Base-by-base conservation (phyloP, 768 basidiomycete species). In the Collybia sordida region DNA sequence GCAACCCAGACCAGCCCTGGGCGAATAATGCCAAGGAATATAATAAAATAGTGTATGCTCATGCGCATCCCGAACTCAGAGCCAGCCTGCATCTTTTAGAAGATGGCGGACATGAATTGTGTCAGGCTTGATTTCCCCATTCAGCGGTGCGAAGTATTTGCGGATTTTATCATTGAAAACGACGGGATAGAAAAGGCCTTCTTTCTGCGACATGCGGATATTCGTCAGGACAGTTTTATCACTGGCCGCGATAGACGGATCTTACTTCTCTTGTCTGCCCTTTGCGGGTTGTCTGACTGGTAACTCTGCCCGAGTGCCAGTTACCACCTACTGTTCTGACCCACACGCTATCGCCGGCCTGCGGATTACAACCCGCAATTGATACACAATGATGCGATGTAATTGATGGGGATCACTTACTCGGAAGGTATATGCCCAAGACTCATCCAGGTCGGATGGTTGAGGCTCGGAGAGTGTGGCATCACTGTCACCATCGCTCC, bases 111-210 rank as follows among this genome's bases (percentile, higher is more conserved):
- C 71, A 48, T 75, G 68, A 18, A 63, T 45, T 0, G 56, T 76
- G 58, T 87, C 75, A 2, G 85, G 84, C 62, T 86, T 87, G 47
- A 86, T 75, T 52, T 85, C 83, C 15, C 84, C 85, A 47, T 85
- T 80, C 42, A 82, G 66, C 5, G 85, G 84, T 2, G 84, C 75
- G 59, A 82, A 80, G 60, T 80, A 82, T 61, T 80, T 83, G 27
- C 83, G 78, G 25, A 81, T 60, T 47, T 73, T 74, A 49, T 60
- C 64, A 41, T 72, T 65, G 50, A 78, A 84, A 42, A 74, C 62
- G 25, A 80, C 82, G 14, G 75, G 75, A 63, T 80, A 86, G 54
- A 74, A 81, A 18, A 82, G 61, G 19, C 80, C 80, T 24, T 75
- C 66, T 36, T 71, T 67, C 79, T 83, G 57, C 46, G 36, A 39